Percentiles rank a stretch among this genome's conserved stretches.
Evolutionary conservation across 1,284 basidiomycete species (phyloP).

Genomic region (Ceratobasidium sp.): DNA sequence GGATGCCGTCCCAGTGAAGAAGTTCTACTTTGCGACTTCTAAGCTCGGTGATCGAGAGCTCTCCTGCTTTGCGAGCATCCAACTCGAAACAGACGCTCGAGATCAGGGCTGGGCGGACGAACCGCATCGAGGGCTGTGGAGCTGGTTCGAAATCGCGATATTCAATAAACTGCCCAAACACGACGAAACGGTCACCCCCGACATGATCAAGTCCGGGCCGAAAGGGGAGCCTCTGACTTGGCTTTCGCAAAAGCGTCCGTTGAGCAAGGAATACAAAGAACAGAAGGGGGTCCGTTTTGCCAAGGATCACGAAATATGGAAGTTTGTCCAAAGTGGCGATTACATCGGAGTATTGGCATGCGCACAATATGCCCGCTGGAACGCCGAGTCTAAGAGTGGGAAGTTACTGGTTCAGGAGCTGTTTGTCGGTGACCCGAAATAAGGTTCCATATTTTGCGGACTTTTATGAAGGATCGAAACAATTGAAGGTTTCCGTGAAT

Average conservation of each 20-base stretch:
- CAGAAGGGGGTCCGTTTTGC: neutral
- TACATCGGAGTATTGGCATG: neutral
- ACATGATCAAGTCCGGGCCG: neutral
- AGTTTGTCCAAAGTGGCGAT: neutral
- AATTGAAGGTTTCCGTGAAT: too few species aligned
- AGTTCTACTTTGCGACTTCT: too few species aligned
- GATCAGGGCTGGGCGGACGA: slow-evolving; percentile 43
- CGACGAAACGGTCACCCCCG: neutral
- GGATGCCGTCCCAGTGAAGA: too few species aligned
- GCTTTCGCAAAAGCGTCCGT: neutral
- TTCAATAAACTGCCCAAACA: neutral
- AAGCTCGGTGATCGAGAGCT: too few species aligned
- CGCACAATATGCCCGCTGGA: neutral
- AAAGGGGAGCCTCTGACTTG: neutral
- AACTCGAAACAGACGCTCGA: slow-evolving; percentile 33
- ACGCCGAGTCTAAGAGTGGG: too few species aligned
- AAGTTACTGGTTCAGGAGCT: too few species aligned
- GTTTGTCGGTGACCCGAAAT: too few species aligned
- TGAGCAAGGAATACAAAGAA: neutral
- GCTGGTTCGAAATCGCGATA: slow-evolving; percentile 44
- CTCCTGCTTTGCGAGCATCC: neutral
- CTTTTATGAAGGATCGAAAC: too few species aligned
- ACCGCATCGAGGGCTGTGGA: slow-evolving; percentile 24
- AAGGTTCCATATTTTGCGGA: too few species aligned
- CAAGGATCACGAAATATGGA: slow-evolving; percentile 1